Base-by-base conservation (phyloP, 306 rosid genomes). In the Medicago lupulina region DNA sequence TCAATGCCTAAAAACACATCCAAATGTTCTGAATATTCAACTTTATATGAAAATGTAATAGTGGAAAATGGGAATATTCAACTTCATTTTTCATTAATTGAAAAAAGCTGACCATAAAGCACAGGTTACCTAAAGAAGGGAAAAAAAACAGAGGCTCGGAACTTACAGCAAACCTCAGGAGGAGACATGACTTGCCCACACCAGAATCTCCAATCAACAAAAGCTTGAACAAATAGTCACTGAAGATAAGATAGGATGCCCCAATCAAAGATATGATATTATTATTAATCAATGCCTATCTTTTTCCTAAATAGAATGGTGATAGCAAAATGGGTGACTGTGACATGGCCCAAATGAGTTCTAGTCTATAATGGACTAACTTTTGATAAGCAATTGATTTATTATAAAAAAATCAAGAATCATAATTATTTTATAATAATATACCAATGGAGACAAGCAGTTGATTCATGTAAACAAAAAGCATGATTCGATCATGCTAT, bases 161-260 rank as follows among this genome's bases (percentile, higher is more conserved):
- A 87, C 98, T 90, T 95, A 95, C 98, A 82, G 98, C 98, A 80
- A 95, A 95, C 95, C 98, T 89, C 88, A 95, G 86, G 84, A 95
- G 98, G 64, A 95, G 86, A 82, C 98, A 95, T n/a, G 98, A 95
- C 86, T 95, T 95, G 63, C 98, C 98, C 23, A 95, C 98, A 77
- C 98, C 98, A 46, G 98, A 95, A 83, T 95, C 98, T 78, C 98
- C 98, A 59, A 95, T 95, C 66, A 95, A 88, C 85, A 95, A 82
- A 79, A 95, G 98, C 93, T 95, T 95, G 80, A 95, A 95, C 88
- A 95, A 86, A 77, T 95, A 95, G 83, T 95, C 98, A 51, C 98
- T 95, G 89, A 85, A 76, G 11, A 70, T 70, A 63, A 79, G 36
- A 74, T 6, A 53, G 12, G 14, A 49, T 21, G 49, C 63, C 25